Evolutionary conservation across 768 basidiomycete genomes (phyloP).

Genomic region (Trametopsis cervina): DNA sequence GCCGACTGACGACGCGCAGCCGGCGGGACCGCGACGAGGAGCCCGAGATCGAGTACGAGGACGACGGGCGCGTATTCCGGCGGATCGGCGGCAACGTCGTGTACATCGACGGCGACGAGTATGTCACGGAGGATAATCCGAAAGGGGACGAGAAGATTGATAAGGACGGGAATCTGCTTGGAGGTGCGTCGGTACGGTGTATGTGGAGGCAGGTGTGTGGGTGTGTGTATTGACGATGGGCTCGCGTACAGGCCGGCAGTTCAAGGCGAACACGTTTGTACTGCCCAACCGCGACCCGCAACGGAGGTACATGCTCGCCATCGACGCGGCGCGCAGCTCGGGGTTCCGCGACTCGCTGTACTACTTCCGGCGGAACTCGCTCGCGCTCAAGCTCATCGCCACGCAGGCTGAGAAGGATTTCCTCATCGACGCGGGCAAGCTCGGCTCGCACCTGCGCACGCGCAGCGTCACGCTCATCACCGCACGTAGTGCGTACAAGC

Average conservation of each 20-base stretch:
- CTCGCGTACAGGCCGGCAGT: conserved; percentile 71
- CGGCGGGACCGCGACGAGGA: conserved; percentile 34
- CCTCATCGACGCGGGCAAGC: conserved; percentile 81
- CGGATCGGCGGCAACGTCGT: conserved; percentile 69
- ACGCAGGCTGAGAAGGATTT: conserved; percentile 89
- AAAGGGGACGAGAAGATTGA: conserved; percentile 94
- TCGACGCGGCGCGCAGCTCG: conserved; percentile 93
- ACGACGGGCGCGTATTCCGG: conserved; percentile 33
- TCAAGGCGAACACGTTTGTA: conserved; percentile 86
- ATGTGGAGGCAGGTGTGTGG: not conserved
- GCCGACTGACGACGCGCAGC: conserved; percentile 15
- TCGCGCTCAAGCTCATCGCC: conserved; percentile 87
- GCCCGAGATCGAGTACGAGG: conserved; percentile 27
- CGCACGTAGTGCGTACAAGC: conserved; percentile 87
- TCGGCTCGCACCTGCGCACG: conserved; percentile 83
- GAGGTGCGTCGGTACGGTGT: conserved; percentile 42
- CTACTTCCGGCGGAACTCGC: conserved; percentile 88
- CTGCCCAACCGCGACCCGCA: conserved; percentile 81
- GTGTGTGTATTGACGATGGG: not conserved
- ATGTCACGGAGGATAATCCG: conserved; percentile 72
- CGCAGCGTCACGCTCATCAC: conserved; percentile 92
- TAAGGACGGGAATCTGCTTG: conserved; percentile 71
- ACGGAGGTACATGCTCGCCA: conserved; percentile 89
- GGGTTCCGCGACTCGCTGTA: conserved; percentile 98
- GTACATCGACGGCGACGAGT: conserved; percentile 85